Evolutionary conservation across 2,329 filamentous ascomycete species (phyloP), one percentile per base, ranked within the genome.

Genomic region (Fusarium torulosum): DNA sequence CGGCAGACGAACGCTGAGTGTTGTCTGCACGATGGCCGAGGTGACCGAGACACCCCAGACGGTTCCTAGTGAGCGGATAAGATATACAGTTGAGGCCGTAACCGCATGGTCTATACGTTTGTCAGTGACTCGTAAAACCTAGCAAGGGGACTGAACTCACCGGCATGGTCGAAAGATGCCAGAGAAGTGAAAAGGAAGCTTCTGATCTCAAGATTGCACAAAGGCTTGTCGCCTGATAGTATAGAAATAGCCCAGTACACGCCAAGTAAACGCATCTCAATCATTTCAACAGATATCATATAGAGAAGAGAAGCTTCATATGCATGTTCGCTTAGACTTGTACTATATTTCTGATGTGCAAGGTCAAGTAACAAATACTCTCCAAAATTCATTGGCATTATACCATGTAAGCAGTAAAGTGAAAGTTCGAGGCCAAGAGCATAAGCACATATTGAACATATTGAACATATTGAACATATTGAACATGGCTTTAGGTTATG

Each of bases 11-110:
- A 82, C 77, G 69, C 81, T 86, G 66, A 90, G 80, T 55, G 84
- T 86, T 57, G 86, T 90, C 75, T 90, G 88, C 33, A 89, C 81
- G 43, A 90, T 87, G 8, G 87, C 83, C 10, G 87, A 88, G 0
- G 86, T 86, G 35, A 87, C 79, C 1, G 88, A 87, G 3, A 90
- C 88, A 11, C 88, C 88, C 83, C 86, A 90, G 17, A 90, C 87
- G 0, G 84, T 86, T 3, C 88, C 88, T 4, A 90, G 77, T 0
- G 87, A 90, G 25, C 88, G 84, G 42, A 90, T 83, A 20, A 90
- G 81, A 72, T 90, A 90, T 8, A 89, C 85, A 0, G 85, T 88
- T 3, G 87, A 90, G 4, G 87, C 83, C 0, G 84, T 86, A 2
- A 90, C 87, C 13, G 87, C 87, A 69, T 90, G 87, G 52, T 90